Conservation (phyloP, 306 rosid genomes). For the Trifolium fragiferum region DNA sequence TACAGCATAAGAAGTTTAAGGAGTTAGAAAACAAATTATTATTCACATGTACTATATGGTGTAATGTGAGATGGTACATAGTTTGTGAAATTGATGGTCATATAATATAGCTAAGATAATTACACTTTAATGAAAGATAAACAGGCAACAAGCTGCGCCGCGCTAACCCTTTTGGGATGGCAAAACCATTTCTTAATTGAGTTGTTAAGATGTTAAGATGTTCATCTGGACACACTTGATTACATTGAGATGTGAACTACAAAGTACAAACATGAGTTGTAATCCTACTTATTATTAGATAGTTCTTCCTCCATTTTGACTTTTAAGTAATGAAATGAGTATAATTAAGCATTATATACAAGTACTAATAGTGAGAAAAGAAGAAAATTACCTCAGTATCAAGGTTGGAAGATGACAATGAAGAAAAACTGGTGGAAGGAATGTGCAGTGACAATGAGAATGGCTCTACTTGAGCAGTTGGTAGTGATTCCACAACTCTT, state of each 20-base stretch:
- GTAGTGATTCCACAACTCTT: constrained; percentile 55
- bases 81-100: constrained; percentile 5
- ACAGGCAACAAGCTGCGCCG: too few relatives aligned
- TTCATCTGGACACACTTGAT: constrained; percentile 16
- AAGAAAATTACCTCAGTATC: constrained; percentile 75
- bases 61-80: background rate
- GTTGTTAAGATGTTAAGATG: too few relatives aligned
- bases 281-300: background rate
- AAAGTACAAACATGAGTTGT: background rate
- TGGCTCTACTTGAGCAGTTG: constrained; percentile 41
- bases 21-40: background rate
- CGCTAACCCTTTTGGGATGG: too few relatives aligned
- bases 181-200: too few relatives aligned
- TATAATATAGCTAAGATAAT: too few relatives aligned
- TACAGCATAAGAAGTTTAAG: constrained; percentile 21
- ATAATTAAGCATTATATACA: background rate
- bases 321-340: background rate
- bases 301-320: constrained; percentile 2
- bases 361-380: background rate
- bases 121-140: too few relatives aligned
- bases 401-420: constrained; percentile 82
- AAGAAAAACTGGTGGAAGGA: constrained; percentile 74
- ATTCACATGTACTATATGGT: constrained; percentile 17
- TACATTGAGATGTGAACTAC: background rate
- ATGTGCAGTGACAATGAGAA: constrained; percentile 47